phyloP scores from a whole-genome alignment of 192 early-diverging fungal genomes.

The Coemansia sp. region DNA sequence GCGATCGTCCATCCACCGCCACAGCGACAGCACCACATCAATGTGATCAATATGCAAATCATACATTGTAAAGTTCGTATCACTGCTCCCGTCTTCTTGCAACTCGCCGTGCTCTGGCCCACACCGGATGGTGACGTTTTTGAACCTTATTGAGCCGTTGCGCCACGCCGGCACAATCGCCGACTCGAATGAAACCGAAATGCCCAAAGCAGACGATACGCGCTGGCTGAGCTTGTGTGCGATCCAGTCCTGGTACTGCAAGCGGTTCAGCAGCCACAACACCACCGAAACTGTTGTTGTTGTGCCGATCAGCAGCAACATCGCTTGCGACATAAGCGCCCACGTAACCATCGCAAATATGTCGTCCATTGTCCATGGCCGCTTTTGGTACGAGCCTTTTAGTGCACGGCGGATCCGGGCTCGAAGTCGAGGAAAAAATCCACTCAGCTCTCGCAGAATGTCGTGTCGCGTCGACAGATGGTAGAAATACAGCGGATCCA shows the following conservation, averaged over 20 bases:
- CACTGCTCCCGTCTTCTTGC: conserved; percentile 37
- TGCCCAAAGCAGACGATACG: conserved; percentile 76
- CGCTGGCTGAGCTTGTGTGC: conserved; percentile 76
- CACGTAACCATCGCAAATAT: conserved; percentile 85
- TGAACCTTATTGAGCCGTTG: conserved; percentile 80
- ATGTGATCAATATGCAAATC: conserved; percentile 78
- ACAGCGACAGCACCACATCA: conserved; percentile 80
- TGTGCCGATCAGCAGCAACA: conserved; percentile 84
- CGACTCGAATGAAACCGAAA: conserved; percentile 82
- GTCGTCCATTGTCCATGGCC: conserved; percentile 83
- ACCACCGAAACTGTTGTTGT: conserved; percentile 85
- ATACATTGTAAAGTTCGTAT: conserved; percentile 86
- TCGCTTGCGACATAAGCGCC: conserved; percentile 80
- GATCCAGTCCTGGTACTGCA: conserved; percentile 85
- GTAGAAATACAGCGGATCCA: conserved; percentile 45
- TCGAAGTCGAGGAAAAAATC: conserved; percentile 62
- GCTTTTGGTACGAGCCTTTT: conserved; percentile 62
- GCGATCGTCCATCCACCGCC: conserved; percentile 87
- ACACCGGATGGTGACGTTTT: conserved; percentile 71
- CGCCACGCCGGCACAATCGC: conserved; percentile 93
- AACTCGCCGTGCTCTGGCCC: conserved; percentile 48
- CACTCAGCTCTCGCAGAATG: conserved; percentile 59
- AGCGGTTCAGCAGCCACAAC: conserved; percentile 73
- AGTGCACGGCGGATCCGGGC: conserved; percentile 61
- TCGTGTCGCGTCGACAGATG: conserved; percentile 32